Base-by-base conservation (phyloP, 805 yeast species). In the Allodekkera sacchari region DNA sequence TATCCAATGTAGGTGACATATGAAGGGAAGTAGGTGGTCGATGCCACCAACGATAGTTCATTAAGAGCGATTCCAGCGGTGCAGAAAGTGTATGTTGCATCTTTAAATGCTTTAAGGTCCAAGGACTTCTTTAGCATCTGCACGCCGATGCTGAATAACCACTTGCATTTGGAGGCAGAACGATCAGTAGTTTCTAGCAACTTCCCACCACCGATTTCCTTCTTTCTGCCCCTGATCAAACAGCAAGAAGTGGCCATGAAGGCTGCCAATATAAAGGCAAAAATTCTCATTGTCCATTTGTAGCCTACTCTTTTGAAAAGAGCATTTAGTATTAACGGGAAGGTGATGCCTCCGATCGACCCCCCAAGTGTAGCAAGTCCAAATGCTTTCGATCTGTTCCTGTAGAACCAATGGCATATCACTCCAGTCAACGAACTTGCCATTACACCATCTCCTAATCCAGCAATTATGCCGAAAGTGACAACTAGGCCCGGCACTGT, bases 321-420 rank as follows among this genome's bases (percentile, higher is more conserved):
- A 21, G 57, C 53, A 43, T 71, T 63, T 29, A 74, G 51, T 60
- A 73, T 60, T 30, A 74, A 49, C 7, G 80, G 77, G 39, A 73
- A 66, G 15, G 63, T 40, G 35, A 71, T 52, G 24, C 77, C 78
- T 5, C 77, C 75, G n/a, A 69, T 42, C 1, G 73, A 63, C 12
- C 77, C 77, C 13, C 77, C 77, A 34, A 63, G 56, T 3, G 70
- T 64, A 1, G 74, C 71, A 1, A 64, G 37, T 16, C 73, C 68
- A 9, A 64, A 56, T 1, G 77, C 79, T 37, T 64, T 60, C 1
- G 78, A 85, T 43, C 87, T 60, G 42, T 63, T 75, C 20, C 53
- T 56, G 24, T 61, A 55, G 49, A 78, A 80, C 77, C 83, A 80
- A 37, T 80, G 84, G 17, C 77, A 71, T 1, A 76, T 64, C 16